Conservation (phyloP, 2,329 filamentous ascomycete genomes). For the Fusarium praegraminearum region DNA sequence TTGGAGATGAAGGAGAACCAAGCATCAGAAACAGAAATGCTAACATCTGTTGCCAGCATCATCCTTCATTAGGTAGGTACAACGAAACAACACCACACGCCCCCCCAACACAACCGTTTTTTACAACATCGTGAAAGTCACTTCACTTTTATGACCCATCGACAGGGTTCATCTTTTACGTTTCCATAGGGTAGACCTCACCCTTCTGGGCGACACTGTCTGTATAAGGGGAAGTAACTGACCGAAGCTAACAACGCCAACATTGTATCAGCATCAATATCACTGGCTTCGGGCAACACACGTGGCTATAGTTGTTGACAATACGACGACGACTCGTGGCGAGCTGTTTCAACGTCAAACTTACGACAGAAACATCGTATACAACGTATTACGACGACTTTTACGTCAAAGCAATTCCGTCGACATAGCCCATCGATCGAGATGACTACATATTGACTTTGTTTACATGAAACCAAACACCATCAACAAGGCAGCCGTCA, state of each 20-base stretch:
- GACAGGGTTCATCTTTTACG: conserved; percentile 24
- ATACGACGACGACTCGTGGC: conserved; percentile 1
- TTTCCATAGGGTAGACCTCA: conserved; percentile 16
- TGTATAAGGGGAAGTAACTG: neutral
- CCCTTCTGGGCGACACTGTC: neutral
- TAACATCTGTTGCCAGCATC: conserved; percentile 11
- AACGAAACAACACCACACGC: neutral
- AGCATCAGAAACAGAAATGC: conserved; percentile 18
- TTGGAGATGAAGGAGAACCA: conserved; percentile 19
- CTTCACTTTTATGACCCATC: conserved; percentile 8
- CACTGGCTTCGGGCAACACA: conserved; percentile 12
- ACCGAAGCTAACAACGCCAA: conserved; percentile 1
- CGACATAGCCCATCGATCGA: conserved; percentile 7
- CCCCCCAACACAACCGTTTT: conserved; percentile 5
- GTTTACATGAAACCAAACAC: conserved; percentile 5
- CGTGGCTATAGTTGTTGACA: conserved; percentile 1
- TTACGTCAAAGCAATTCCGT: conserved; percentile 18
- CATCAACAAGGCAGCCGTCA: conserved; percentile 7
- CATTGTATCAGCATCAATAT: conserved; percentile 6
- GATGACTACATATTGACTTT: neutral
- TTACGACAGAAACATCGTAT: neutral
- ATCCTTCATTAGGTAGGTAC: neutral
- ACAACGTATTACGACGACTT: neutral
- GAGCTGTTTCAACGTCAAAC: neutral
- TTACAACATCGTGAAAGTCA: conserved; percentile 30